phyloP scores from a whole-genome alignment of 2,329 filamentous ascomycete species.

The Trichoderma breve region DNA sequence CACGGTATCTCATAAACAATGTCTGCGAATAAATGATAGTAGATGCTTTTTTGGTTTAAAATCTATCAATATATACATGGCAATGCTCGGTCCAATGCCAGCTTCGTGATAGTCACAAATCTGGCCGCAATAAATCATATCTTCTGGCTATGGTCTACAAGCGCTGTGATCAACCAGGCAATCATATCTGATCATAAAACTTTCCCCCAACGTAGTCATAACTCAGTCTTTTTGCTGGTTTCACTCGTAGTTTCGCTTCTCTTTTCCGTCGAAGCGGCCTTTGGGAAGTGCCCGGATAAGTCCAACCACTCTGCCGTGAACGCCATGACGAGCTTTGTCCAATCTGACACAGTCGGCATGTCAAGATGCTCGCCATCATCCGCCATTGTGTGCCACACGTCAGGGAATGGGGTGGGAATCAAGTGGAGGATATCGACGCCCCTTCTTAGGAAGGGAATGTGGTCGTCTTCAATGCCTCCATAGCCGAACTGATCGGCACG shows the following conservation, averaged over 20 bases:
- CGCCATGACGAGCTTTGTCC: conserved; percentile 77
- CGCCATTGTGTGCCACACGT: conserved; percentile 79
- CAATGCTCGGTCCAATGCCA: background rate
- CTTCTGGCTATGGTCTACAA: background rate
- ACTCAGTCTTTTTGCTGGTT: conserved; percentile 34
- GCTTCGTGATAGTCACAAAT: background rate
- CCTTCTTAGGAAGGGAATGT: conserved; percentile 82
- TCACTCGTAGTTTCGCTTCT: conserved; percentile 28
- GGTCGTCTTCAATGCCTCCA: conserved; percentile 74
- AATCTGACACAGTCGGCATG: conserved; percentile 75
- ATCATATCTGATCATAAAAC: background rate
- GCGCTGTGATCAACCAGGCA: background rate
- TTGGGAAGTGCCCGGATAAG: conserved; percentile 47
- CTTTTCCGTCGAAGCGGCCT: conserved; percentile 27
- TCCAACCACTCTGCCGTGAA: conserved; percentile 95
- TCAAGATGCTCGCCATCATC: conserved; percentile 88
- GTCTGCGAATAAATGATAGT: background rate
- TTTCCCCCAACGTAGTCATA: conserved; percentile 23
- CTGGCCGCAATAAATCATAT: background rate
- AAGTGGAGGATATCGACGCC: conserved; percentile 89
- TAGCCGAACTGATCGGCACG: conserved; percentile 44
- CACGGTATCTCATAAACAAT: background rate
- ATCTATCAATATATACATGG: background rate
- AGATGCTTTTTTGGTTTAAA: background rate
- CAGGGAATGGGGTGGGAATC: conserved; percentile 79